Evolutionary conservation across 140 eudicot genomes (phyloP).

Genomic region (Stevia rebaudiana): DNA sequence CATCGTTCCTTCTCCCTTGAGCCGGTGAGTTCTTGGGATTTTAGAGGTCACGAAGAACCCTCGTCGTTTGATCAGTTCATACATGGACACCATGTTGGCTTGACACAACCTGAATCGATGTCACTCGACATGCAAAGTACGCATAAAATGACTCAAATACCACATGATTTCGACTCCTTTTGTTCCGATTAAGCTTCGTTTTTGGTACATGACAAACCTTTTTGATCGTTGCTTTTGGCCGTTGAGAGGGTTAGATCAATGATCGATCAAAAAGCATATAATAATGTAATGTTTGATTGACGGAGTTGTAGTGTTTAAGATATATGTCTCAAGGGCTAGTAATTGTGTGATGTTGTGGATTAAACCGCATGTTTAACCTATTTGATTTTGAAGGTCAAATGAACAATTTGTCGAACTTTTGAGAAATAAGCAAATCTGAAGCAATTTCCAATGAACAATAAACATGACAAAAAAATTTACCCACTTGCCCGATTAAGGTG

Average conservation of each 20-base stretch:
- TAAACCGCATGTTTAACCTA: slow-evolving; percentile 4
- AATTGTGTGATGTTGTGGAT: neutral
- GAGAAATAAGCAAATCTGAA: no score
- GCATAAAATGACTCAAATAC: slow-evolving; percentile 5
- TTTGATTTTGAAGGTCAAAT: neutral
- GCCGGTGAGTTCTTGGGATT: slow-evolving; percentile 34
- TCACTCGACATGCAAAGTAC: slow-evolving; percentile 16
- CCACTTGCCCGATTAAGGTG: no score
- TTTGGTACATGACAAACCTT: neutral
- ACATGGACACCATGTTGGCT: slow-evolving; percentile 17
- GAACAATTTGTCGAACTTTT: neutral
- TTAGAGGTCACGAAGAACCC: slow-evolving; percentile 26
- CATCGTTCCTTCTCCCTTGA: slow-evolving; percentile 39
- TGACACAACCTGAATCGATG: slow-evolving; percentile 11
- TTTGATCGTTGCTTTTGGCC: neutral
- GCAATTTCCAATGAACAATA: no score
- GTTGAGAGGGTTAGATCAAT: slow-evolving; percentile 3
- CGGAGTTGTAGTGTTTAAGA: neutral
- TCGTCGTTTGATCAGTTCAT: slow-evolving; percentile 29
- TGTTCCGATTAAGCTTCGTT: slow-evolving; percentile 13
- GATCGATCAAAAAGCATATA: neutral
- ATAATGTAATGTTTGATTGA: slow-evolving; percentile 2
- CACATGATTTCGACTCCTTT: slow-evolving; percentile 18
- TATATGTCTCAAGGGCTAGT: slow-evolving; percentile 5
- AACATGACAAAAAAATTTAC: no score